Conservation (phyloP, 192 early-diverging fungal genomes). For the Geosiphon pyriformis region DNA sequence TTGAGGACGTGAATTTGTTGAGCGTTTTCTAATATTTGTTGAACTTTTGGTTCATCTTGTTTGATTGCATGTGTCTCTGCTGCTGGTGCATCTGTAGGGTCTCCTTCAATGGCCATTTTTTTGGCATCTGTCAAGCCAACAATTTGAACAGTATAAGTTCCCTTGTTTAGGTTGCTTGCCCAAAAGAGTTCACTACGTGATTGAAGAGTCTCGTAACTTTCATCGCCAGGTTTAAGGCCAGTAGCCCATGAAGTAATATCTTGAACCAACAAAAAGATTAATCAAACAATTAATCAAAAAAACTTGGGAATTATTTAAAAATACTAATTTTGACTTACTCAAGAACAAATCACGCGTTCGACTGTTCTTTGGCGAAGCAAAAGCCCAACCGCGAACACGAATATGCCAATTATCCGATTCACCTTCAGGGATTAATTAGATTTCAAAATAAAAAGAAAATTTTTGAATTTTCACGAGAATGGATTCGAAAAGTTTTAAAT, state of each 20-base stretch:
- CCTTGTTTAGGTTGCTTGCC: conserved; percentile 16
- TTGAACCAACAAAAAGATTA: background rate
- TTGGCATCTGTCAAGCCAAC: conserved; percentile 12
- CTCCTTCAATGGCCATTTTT: conserved; percentile 27
- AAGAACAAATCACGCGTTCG: conserved; percentile 31
- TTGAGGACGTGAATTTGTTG: background rate
- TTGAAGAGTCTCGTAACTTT: conserved; percentile 20
- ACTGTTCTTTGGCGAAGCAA: conserved; percentile 32
- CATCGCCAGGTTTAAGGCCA: conserved; percentile 17
- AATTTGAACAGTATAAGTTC: conserved; percentile 7
- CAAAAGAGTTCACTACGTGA: conserved; percentile 19
- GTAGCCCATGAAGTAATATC: conserved; percentile 5
- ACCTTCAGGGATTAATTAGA: conserved; percentile 5
- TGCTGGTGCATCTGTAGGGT: conserved; percentile 9
- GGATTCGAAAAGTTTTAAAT: background rate
- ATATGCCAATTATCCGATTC: conserved; percentile 32
- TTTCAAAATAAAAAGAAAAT: background rate
- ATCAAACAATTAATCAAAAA: background rate
- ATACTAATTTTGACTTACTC: conserved; percentile 21
- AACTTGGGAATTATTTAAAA: background rate
- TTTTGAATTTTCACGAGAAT: background rate
- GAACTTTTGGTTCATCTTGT: background rate
- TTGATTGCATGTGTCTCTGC: background rate
- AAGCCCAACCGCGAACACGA: conserved; percentile 43
- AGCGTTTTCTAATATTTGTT: background rate